Percentiles rank a stretch among this genome's conserved stretches.
These are phyloP conservation scores for Leptographium lundbergii DNA, from an alignment of 2,329 filamentous ascomycete species.

Conservation along the genomic window DNA sequence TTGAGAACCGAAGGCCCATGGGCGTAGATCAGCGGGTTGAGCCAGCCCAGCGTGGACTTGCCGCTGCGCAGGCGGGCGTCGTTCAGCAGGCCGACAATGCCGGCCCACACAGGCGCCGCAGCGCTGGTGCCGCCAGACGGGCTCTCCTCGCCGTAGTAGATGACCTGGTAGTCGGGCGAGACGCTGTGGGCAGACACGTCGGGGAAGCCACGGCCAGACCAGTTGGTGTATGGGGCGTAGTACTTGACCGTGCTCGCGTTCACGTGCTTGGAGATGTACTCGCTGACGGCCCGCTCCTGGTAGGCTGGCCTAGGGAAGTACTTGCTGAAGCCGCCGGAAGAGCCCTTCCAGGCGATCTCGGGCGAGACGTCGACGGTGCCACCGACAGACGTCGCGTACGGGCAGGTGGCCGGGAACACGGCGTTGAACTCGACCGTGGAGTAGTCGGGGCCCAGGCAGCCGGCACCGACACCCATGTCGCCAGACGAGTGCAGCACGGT, in stretches of 20 bases:
- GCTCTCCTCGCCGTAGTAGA: conserved; percentile 17
- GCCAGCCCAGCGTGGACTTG: conserved; percentile 40
- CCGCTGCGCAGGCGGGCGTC: conserved; percentile 44
- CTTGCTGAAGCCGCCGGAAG: conserved; percentile 39
- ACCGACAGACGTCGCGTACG: conserved; percentile 51
- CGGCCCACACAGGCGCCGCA: conserved; percentile 48
- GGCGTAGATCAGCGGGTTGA: conserved; percentile 49
- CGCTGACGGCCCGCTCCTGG: conserved; percentile 31
- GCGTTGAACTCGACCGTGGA: conserved; percentile 28
- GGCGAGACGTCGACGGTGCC: conserved; percentile 36
- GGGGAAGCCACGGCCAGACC: conserved; percentile 16
- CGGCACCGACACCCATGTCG: conserved; percentile 30
- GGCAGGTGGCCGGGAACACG: conserved; percentile 28
- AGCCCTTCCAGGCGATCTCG: conserved; percentile 40
- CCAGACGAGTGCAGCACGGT: conserved; percentile 54
- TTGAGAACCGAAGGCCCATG: conserved; percentile 18
- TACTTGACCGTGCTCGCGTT: conserved; percentile 26
- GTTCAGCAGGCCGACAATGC: conserved; percentile 52
- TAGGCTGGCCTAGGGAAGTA: conserved; percentile 30
- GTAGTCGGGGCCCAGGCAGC: conserved; percentile 15
- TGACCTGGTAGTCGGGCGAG: conserved; percentile 17
- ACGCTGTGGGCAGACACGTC: conserved; percentile 17
- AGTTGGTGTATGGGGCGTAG: conserved; percentile 35
- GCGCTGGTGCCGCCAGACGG: conserved; percentile 31
- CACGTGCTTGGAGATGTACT: conserved; percentile 23